Conservation (phyloP, 805 yeast genomes). For the Metschnikowia amazonensis region DNA sequence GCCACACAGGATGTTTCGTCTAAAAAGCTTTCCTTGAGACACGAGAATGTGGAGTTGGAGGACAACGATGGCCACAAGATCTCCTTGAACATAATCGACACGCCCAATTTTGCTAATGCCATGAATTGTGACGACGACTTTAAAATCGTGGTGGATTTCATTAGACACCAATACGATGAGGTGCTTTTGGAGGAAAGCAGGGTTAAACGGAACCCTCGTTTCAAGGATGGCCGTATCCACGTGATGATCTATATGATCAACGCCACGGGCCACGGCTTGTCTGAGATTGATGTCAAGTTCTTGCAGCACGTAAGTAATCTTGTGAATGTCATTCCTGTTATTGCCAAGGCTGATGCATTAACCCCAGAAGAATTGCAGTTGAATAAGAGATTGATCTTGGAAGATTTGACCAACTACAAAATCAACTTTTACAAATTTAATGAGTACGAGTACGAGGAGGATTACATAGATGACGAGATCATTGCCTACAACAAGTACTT, state of each 20-base stretch:
- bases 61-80: constrained; percentile 85
- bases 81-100: constrained; percentile 69
- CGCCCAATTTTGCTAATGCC: constrained; percentile 80
- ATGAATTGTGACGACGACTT: constrained; percentile 66
- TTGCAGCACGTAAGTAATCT: constrained; percentile 39
- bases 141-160: constrained; percentile 67
- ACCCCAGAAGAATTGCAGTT: constrained; percentile 47
- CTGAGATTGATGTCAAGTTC: constrained; percentile 41
- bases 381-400: constrained; percentile 70
- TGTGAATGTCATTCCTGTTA: constrained; percentile 42
- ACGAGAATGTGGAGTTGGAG: constrained; percentile 78
- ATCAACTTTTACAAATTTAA: constrained; percentile 71
- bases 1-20: constrained; percentile 51
- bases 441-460: constrained; percentile 54
- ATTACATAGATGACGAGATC: constrained; percentile 56
- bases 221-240: constrained; percentile 80
- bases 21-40: constrained; percentile 57
- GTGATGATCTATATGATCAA: constrained; percentile 46
- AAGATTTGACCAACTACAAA: constrained; percentile 67
- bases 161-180: constrained; percentile 80
- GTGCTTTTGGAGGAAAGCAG: constrained; percentile 76
- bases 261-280: constrained; percentile 44
- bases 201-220: constrained; percentile 79
- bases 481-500: constrained; percentile 62
- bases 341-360: constrained; percentile 43